A percentile compares a stretch with the other conserved stretches of the same genome.
These are phyloP conservation scores for Colletotrichum sp. DNA, from an alignment of 2,329 filamentous ascomycete species.

Conservation along the genomic window DNA sequence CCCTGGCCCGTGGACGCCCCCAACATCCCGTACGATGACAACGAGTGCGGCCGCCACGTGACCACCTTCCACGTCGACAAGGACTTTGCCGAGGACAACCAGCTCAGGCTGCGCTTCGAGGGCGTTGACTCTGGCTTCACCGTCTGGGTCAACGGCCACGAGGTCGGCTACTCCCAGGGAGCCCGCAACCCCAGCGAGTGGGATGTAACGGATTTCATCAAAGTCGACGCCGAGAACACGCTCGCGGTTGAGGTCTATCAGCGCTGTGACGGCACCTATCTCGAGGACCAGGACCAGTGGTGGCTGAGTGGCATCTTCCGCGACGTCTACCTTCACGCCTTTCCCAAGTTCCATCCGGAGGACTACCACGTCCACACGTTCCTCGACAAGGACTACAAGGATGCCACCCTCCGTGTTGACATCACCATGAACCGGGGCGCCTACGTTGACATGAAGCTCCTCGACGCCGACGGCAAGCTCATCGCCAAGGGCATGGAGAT, in stretches of 20 bases:
- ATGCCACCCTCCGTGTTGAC: conserved; percentile 57
- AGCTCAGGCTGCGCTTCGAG: conserved; percentile 74
- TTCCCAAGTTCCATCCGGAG: conserved; percentile 58
- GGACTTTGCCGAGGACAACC: conserved; percentile 47
- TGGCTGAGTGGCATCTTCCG: conserved; percentile 72
- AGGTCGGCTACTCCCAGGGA: conserved; percentile 76
- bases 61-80: conserved; percentile 58
- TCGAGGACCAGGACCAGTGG: conserved; percentile 77
- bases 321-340: conserved; percentile 69
- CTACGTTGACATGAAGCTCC: conserved; percentile 36
- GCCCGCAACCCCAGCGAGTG: conserved; percentile 77
- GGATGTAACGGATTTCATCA: conserved; percentile 64
- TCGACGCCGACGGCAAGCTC: conserved; percentile 35
- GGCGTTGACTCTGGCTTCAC: conserved; percentile 77
- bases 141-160: conserved; percentile 70
- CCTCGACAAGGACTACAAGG: conserved; percentile 57
- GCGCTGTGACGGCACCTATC: conserved; percentile 73
- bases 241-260: conserved; percentile 75
- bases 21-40: conserved; percentile 66
- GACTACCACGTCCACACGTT: conserved; percentile 62
- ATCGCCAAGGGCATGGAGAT: conserved; percentile 29
- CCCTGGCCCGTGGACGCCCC: conserved; percentile 73
- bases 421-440: conserved; percentile 44
- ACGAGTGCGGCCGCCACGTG: conserved; percentile 69
- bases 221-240: conserved; percentile 51